Evolutionary conservation across 2,329 filamentous ascomycete species (phyloP).

Genomic region (Byssothecium circinans): DNA sequence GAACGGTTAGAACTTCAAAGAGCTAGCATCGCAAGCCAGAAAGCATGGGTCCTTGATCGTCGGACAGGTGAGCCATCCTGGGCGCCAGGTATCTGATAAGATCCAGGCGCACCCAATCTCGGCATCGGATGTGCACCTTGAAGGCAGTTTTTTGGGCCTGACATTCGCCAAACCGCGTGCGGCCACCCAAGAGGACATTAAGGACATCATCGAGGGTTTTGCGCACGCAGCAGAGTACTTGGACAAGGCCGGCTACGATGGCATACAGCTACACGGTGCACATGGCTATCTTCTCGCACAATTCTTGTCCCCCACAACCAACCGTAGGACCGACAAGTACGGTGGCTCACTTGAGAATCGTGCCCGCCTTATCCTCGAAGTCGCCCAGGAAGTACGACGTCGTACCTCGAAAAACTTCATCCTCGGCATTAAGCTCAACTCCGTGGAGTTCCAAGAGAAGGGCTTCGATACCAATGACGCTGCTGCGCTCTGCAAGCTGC

Average conservation of each 20-base stretch:
- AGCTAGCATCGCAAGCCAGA: conserved; percentile 58
- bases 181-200: conserved; percentile 59
- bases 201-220: conserved; percentile 60
- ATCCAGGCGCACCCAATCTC: conserved; percentile 56
- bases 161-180: conserved; percentile 57
- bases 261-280: conserved; percentile 51
- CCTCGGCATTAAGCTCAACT: conserved; percentile 62
- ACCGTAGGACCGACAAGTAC: conserved; percentile 49
- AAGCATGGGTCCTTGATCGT: conserved; percentile 61
- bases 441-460: conserved; percentile 58
- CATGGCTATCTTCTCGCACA: conserved; percentile 52
- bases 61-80: conserved; percentile 64
- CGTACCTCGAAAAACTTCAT: conserved; percentile 46
- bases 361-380: conserved; percentile 46
- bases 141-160: conserved; percentile 46
- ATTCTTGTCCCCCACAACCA: conserved; percentile 48
- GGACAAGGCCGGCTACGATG: conserved; percentile 63
- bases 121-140: conserved; percentile 49
- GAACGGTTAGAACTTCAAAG: conserved; percentile 63
- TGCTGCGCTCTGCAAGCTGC: conserved; percentile 49
- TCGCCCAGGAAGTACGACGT: conserved; percentile 42
- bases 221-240: conserved; percentile 63
- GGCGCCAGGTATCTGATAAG: conserved; percentile 54
- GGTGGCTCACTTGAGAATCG: conserved; percentile 49
- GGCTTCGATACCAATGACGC: conserved; percentile 57